Evolutionary conservation across 345 rosid genomes (phyloP).

Genomic region (Ceriops zippeliana): DNA sequence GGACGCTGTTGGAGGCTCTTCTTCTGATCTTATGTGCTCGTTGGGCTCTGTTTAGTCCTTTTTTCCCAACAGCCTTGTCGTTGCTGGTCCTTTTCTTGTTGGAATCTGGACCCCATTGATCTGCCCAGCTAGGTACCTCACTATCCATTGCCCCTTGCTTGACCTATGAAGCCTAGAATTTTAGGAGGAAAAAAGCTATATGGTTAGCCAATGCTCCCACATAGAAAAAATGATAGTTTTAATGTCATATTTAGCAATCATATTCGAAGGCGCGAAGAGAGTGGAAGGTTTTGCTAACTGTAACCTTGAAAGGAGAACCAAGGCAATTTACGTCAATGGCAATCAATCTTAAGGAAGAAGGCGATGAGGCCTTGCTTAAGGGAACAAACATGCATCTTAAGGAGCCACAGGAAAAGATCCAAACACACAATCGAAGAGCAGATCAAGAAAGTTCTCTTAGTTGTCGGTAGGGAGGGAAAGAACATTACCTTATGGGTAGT

Average conservation of each 20-base stretch:
- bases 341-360: neutral
- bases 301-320: neutral
- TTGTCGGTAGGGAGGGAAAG: neutral
- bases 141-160: conserved; percentile 43
- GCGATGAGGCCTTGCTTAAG: neutral
- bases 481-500: neutral
- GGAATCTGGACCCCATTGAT: conserved; percentile 82
- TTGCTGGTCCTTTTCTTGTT: conserved; percentile 34
- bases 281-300: neutral
- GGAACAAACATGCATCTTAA: neutral
- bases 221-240: neutral
- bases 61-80: conserved; percentile 35
- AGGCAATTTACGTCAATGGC: neutral
- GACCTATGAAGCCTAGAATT: neutral
- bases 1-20: conserved; percentile 36
- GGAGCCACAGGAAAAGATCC: neutral
- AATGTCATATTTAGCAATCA: neutral
- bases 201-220: neutral
- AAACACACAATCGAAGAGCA: neutral
- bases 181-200: neutral
- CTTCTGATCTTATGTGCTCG: conserved; percentile 37
- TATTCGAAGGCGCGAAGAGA: neutral
- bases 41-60: conserved; percentile 39
- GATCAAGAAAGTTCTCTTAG: neutral
- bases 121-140: conserved; percentile 90